These are phyloP conservation scores for Platanthera guangdongensis DNA, from an alignment of 106 monocot species.

Conservation along the genomic window DNA sequence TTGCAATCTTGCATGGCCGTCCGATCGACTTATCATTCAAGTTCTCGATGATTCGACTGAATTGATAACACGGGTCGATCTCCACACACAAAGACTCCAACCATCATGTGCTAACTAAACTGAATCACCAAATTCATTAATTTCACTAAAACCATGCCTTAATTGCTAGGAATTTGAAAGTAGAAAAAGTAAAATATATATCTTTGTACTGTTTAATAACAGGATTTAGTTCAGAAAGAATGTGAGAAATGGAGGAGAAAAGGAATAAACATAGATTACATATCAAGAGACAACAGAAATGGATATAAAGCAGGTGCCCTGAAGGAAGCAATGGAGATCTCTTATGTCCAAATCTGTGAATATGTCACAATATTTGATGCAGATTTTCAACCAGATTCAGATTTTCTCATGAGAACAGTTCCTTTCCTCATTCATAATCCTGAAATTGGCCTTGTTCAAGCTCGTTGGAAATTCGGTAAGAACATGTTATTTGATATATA, in stretches of 20 bases:
- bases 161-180: no score
- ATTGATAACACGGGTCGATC: conserved; percentile 11
- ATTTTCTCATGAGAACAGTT: conserved; percentile 13
- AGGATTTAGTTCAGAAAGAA: conserved; percentile 39
- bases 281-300: conserved; percentile 27
- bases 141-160: no score
- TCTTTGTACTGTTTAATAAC: not conserved
- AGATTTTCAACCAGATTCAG: conserved; percentile 13
- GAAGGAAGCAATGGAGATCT: conserved; percentile 12
- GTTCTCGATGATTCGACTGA: conserved; percentile 74
- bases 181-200: not conserved
- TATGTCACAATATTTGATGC: conserved; percentile 13
- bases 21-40: conserved; percentile 46
- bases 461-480: conserved; percentile 58
- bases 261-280: conserved; percentile 41
- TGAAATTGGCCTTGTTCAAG: conserved; percentile 33
- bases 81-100: not conserved
- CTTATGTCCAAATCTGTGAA: conserved; percentile 12
- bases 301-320: conserved; percentile 30
- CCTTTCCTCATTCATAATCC: conserved; percentile 20
- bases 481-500: not conserved
- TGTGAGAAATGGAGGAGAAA: conserved; percentile 30
- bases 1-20: conserved; percentile 45
- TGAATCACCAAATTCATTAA: not conserved
- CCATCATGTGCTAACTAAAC: not conserved